Base-by-base conservation (phyloP, 352 stramenopile species). In the Globisporangium mamillatum region DNA sequence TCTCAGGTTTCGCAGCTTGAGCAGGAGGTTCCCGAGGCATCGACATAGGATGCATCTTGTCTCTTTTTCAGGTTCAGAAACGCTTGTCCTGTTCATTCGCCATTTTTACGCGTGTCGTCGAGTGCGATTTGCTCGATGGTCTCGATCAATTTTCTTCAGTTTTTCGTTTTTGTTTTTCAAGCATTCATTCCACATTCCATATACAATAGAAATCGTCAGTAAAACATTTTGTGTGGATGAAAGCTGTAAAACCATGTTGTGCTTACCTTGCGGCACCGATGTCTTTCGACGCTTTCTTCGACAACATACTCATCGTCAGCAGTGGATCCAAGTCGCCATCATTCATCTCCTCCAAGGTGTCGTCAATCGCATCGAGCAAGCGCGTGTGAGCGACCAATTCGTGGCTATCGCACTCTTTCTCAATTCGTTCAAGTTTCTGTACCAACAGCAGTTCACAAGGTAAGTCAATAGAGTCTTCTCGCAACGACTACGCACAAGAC, bases 201-300 rank as follows among this genome's bases (percentile, higher is more conserved):
- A 52, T 60, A 10, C 53, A 57, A 53, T 61, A 38, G 24, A 48
- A 50, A 29, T 36, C 48, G n/a, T 22, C 62, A 60, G 20, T 41
- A 6, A n/a, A 27, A 12, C 48, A 24, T 32, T 52, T 52, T 36
- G 18, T 20, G 5, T 18, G 48, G 20, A 59, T 36, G 7, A 24
- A 38, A 4, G 14, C 12, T 6, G 27, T 27, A 3, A 44, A 32
- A 60, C 7, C 41, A 22, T 27, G 10, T 55, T 36, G 71, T 55
- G 34, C 73, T 63, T 79, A 89, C 82, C 75, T 86, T 4, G 80
- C 80, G 14, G 64, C 53, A 12, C 74, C 66, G 22, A 89, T 55
- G 36, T 84, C 74, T 36, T 55, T 75, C 3, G 72, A 73, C 7
- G 80, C 80, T 70, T 90, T 84, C 32, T 73, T 72, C 0, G 72